These are phyloP conservation scores for Lactifluus echinatus DNA, from an alignment of 768 basidiomycete species.

Conservation along the genomic window DNA sequence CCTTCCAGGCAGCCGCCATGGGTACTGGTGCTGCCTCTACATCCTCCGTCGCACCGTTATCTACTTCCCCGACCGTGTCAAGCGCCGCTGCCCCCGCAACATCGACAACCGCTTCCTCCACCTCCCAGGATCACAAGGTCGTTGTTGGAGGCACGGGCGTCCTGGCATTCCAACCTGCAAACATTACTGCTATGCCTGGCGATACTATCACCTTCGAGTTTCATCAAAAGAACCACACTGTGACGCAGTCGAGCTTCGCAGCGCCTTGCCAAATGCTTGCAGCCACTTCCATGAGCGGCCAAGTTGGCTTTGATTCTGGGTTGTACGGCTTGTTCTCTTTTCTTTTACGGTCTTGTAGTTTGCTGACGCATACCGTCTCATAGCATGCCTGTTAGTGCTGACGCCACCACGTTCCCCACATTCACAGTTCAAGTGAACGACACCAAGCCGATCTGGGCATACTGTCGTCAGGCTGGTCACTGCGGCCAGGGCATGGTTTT, in stretches of 20 bases:
- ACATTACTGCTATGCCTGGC: slow-evolving; percentile 30
- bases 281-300: slow-evolving; percentile 36
- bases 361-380: background rate
- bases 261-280: slow-evolving; percentile 33
- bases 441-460: slow-evolving; percentile 47
- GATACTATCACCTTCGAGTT: slow-evolving; percentile 37
- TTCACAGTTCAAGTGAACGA: slow-evolving; percentile 48
- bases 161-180: slow-evolving; percentile 27
- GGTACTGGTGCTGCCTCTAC: slow-evolving; percentile 22
- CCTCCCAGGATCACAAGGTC: slow-evolving; percentile 28
- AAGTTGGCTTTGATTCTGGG: slow-evolving; percentile 33
- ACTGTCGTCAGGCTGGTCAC: slow-evolving; percentile 42
- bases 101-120: slow-evolving; percentile 1
- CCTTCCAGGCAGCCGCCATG: slow-evolving; percentile 47
- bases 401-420: slow-evolving; percentile 40
- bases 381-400: slow-evolving; percentile 41
- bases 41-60: slow-evolving; percentile 8
- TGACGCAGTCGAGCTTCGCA: slow-evolving; percentile 31
- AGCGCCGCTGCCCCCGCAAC: slow-evolving; percentile 28
- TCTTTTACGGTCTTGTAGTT: background rate
- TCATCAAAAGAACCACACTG: slow-evolving; percentile 33
- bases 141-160: slow-evolving; percentile 25
- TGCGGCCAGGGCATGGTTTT: slow-evolving; percentile 56
- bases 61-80: slow-evolving; percentile 24
- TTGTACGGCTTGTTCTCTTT: slow-evolving; percentile 26